These are phyloP conservation scores for Pichia occidentalis DNA, from an alignment of 805 yeast genomes.

Conservation along the genomic window DNA sequence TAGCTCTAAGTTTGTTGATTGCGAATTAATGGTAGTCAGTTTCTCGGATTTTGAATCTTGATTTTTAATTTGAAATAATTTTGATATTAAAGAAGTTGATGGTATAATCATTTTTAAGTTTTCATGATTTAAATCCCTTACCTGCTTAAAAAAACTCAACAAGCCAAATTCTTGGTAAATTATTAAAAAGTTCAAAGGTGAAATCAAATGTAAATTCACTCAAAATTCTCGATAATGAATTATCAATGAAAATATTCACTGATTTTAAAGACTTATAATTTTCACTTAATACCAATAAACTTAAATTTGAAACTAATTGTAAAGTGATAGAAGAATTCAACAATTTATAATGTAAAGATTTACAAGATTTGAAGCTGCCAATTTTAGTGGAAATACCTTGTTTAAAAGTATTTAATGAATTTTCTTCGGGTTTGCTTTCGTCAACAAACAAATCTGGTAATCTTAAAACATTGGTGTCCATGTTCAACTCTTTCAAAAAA, in stretches of 20 bases:
- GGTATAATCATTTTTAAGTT: slow-evolving; percentile 22
- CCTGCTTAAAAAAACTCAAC: slow-evolving; percentile 32
- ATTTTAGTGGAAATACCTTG: slow-evolving; percentile 22
- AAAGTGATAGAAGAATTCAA: slow-evolving; percentile 22
- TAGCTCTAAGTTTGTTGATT: slow-evolving; percentile 3
- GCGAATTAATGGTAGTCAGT: slow-evolving; percentile 1
- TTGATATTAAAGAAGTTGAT: slow-evolving; percentile 21
- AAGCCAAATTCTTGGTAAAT: slow-evolving; percentile 34
- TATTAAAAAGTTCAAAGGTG: slow-evolving; percentile 16
- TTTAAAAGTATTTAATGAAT: slow-evolving; percentile 19
- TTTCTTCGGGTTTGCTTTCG: slow-evolving; percentile 4
- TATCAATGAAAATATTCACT: slow-evolving; percentile 4
- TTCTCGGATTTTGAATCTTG: background rate
- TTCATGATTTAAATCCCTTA: slow-evolving; percentile 11
- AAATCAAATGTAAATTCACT: slow-evolving; percentile 14
- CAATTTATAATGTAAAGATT: slow-evolving; percentile 24
- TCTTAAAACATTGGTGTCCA: slow-evolving; percentile 16
- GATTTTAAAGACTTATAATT: slow-evolving; percentile 15
- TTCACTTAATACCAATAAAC: slow-evolving; percentile 18
- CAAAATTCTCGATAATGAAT: slow-evolving; percentile 13
- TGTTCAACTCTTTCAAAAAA: slow-evolving; percentile 16
- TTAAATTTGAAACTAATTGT: slow-evolving; percentile 19
- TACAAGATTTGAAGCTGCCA: slow-evolving; percentile 23
- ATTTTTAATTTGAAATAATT: slow-evolving; percentile 15
- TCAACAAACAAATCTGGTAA: slow-evolving; percentile 5